Conservation (phyloP, 164 flowering plant genomes). For the Akebia trifoliata region DNA sequence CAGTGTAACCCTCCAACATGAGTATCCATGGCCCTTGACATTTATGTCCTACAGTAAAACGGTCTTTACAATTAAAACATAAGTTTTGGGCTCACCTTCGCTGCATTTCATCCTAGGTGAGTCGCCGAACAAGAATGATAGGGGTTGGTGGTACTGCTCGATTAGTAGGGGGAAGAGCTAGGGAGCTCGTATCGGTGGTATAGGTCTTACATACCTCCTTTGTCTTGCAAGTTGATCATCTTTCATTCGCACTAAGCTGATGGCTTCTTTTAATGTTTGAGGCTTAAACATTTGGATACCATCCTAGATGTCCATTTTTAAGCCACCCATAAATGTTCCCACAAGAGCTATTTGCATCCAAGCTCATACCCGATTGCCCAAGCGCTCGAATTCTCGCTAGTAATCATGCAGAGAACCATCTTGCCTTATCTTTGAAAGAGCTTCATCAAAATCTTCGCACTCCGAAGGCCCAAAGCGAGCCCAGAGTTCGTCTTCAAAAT, state of each 20-base stretch:
- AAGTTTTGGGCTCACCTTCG: background rate
- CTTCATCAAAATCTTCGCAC: no score
- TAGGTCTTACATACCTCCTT: background rate
- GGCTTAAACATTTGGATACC: conserved; percentile 5
- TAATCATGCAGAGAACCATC: background rate
- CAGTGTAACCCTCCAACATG: no score
- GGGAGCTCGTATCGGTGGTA: background rate
- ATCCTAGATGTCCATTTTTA: background rate
- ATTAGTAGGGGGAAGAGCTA: background rate
- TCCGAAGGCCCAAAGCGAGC: no score
- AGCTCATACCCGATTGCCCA: no score
- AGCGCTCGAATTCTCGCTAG: no score
- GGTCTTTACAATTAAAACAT: background rate
- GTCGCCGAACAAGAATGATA: no score
- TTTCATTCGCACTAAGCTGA: background rate
- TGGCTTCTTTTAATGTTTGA: conserved; percentile 5
- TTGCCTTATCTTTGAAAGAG: no score
- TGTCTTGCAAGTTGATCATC: background rate
- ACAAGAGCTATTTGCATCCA: background rate
- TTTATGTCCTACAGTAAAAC: background rate
- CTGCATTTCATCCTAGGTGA: no score
- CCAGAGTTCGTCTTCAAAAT: conserved; percentile 5
- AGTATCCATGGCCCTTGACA: background rate
- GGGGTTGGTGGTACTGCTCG: no score
- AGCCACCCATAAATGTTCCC: conserved; percentile 5